Conservation (phyloP, 371 early-diverging fungal genomes). For the Entomophthora muscae region DNA sequence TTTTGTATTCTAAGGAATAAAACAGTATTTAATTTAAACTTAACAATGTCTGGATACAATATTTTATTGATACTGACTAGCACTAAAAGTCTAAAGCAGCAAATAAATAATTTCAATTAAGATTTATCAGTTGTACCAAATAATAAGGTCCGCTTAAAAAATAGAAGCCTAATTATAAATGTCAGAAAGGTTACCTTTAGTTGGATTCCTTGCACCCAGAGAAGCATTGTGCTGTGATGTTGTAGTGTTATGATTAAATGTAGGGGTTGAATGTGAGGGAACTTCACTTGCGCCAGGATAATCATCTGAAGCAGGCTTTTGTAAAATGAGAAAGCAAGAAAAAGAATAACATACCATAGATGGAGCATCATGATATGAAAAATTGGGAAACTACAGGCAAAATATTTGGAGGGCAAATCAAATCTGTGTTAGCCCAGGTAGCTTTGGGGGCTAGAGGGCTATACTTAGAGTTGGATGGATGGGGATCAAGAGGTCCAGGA, state of each 20-base stretch:
- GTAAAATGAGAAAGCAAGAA: neutral
- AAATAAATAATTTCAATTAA: neutral
- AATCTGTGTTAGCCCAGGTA: neutral
- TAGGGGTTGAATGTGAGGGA: neutral
- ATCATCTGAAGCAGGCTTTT: neutral
- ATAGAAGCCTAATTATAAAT: no score
- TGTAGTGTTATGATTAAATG: no score
- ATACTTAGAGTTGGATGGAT: neutral
- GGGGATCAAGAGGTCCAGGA: neutral
- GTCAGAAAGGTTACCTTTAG: no score
- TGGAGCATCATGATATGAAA: neutral
- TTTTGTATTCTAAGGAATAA: neutral
- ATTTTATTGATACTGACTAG: no score
- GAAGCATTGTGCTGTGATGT: no score
- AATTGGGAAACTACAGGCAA: neutral
- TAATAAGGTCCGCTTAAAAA: neutral
- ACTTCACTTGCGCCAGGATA: neutral
- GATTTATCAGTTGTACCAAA: neutral
- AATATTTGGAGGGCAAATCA: neutral
- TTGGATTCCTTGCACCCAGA: no score
- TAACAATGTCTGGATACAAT: no score
- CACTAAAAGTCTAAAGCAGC: neutral
- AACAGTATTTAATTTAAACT: neutral
- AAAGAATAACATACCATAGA: neutral
- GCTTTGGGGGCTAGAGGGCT: neutral